Base-by-base conservation (phyloP, 1,284 basidiomycete species). In the Naganishia sp. region DNA sequence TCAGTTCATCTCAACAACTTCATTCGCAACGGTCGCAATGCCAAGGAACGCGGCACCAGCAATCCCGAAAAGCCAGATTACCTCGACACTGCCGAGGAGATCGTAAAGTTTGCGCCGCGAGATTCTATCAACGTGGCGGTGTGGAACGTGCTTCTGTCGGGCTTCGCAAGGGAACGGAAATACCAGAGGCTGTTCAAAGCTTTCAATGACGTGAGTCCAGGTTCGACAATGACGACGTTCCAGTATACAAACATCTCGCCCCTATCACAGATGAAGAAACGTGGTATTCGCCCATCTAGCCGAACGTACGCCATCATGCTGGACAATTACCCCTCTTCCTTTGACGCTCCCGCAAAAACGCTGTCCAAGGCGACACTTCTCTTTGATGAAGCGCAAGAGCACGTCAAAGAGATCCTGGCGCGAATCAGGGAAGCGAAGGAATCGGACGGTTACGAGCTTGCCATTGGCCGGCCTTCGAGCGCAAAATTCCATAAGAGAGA, bases 201-300 rank as follows among this genome's bases (percentile, higher is more conserved):
- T 7, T 77, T 73, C 67, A 77, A 79, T 64, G 69, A 74, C 55
- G 76, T 78, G 68, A 69, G 77, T 74, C 0, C 18, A 6, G 18
- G 13, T 5, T 43, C 47, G 39, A 35, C 47, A 10, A 35, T 42
- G 13, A 41, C 9, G 28, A 7, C 31, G 21, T 61, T 0, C 13
- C 7, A 6, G 31, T 50, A 39, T 39, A 41, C 15, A 42, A 28
- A 15, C 35, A 62, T 35, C 28, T 21, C 13, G 18, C 31, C 11
- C 31, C 28, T 31, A 9, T n/a, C 9, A 57, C 58, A 79, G 78
- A 81, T 81, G 79, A 80, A 80, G 69, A 78, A 77, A 63, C 68
- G 75, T 31, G 74, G 73, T n/a, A 72, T 77, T 18, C 62, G 64
- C 21, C 77, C 79, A 0, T 72, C 72, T 0, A 70, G 73, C 15